These are phyloP conservation scores for Phytophthora nicotianae DNA, from an alignment of 352 stramenopile species.

Conservation along the genomic window DNA sequence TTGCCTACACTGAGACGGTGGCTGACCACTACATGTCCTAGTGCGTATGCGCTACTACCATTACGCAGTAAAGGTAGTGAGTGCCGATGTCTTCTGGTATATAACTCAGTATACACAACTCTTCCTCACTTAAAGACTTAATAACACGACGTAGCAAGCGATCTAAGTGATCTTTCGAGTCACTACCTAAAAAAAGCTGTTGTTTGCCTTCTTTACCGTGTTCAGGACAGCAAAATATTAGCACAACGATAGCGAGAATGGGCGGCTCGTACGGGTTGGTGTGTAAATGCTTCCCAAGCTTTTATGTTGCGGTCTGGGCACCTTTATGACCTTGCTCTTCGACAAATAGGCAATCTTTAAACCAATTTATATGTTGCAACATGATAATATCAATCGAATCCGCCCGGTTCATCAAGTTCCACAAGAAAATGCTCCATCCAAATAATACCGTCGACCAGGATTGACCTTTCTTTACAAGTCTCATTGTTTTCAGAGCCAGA, in stretches of 20 bases:
- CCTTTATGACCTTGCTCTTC: slow-evolving; percentile 5
- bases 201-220: neutral
- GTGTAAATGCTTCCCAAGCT: too few species aligned
- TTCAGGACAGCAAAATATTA: slow-evolving; percentile 9
- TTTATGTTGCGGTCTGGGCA: neutral
- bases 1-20: slow-evolving; percentile 3
- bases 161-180: slow-evolving; percentile 9
- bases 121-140: neutral
- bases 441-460: too few species aligned
- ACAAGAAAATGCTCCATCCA: too few species aligned
- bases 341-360: neutral
- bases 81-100: slow-evolving; percentile 1
- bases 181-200: slow-evolving; percentile 4
- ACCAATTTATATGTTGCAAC: too few species aligned
- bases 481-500: too few species aligned
- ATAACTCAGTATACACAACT: slow-evolving; percentile 3
- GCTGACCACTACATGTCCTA: slow-evolving; percentile 7
- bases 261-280: neutral
- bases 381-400: too few species aligned
- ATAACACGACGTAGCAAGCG: slow-evolving; percentile 7
- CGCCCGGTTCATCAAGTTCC: too few species aligned
- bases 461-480: too few species aligned
- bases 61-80: slow-evolving; percentile 4
- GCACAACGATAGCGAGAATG: neutral
- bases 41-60: slow-evolving; percentile 4